Evolutionary conservation across 352 stramenopile genomes (phyloP), one percentile per base, ranked within the genome.

Genomic region (Pythium folliculosum): DNA sequence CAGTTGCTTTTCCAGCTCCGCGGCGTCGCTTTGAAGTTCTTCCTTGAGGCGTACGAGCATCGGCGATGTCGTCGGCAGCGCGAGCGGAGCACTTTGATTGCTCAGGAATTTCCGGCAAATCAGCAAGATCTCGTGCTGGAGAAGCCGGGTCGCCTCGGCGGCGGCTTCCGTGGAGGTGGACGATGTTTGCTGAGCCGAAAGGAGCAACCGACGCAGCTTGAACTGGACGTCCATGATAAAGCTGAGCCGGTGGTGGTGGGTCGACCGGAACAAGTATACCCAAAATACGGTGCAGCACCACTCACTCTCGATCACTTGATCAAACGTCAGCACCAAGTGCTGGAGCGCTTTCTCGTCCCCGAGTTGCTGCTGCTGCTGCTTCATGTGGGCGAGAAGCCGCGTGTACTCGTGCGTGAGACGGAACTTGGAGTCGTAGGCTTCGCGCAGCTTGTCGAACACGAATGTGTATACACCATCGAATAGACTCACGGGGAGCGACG

Each of bases 251-350:
- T 88, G 70, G 40, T 89, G 79, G 30, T 88, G 77, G 13, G 62
- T 58, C 37, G 75, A 76, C 25, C 80, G 84, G 64, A 88, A 94
- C 22, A 92, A 60, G 47, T 82, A 80, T 5, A 81, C 76, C 84
- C 82, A 94, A 21, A 94, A 86, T 7, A 94, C 86, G 1, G 74
- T 88, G 56, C 77, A 89, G 30, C 69, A 79, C 77, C 86, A 90
- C 67, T 90, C 77, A 57, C 84, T 88, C 3, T 76, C 72, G 3
- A 94, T 70, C 3, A 92, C 67, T 23, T 80, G 72, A 22, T 92
- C 80, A 19, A 92, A 66, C 12, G 73, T 79, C 25, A 81, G 54
- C 38, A 77, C 56, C 10, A 72, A 55, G 48, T 67, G 68, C 19
- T 68, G 44, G 9, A 72, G 49, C 10, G 35, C 44, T 13, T 71